Evolutionary conservation across 2,329 filamentous ascomycete species (phyloP), one percentile per base, ranked within the genome.

Genomic region (Colletotrichum sp.): DNA sequence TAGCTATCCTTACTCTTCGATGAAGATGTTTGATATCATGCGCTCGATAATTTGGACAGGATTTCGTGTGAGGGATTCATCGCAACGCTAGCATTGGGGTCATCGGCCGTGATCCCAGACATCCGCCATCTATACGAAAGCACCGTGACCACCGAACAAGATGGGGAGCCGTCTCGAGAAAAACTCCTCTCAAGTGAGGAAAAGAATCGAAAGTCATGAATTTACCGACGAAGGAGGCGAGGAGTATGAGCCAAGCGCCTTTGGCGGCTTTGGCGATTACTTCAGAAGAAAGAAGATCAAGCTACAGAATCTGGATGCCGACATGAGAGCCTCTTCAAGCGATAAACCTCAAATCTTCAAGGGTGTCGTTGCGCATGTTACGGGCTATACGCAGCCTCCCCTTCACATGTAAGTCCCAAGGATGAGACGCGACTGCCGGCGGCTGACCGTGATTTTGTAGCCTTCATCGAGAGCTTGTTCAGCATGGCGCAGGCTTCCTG

Each of bases 271-370:
- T 81, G 86, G 89, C 28, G 96, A 99, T 82, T 99, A 99, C 84
- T 98, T 98, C 83, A 91, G 96, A 66, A 93, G 96, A 72, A 99
- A 99, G 88, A 98, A 98, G 88, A 93, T 98, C 84, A 99, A 99
- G 83, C 90, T 99, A 5, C 97, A 99, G 84, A 99, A 99, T 81
- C 91, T 97, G 34, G 97, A 99, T 85, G 93, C 93, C 10, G 92
- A 98, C 70, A 88, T 98, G 60, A 93, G 96, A 74, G 90, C 94
- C 36, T 87, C 91, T 6, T 91, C 93, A 2, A 85, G 87, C 1
- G 92, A 93, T 78, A 95, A 94, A 78, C 95, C 96, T 12, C 92
- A 92, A 77, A 95, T 99, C 68, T 99, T 99, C 88, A 95, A 94
- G 79, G 96, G 95, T 1, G 90, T 99, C 10, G 96, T 98, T 15